Evolutionary conservation across 2,329 filamentous ascomycete genomes (phyloP), one percentile per base, ranked within the genome.

Genomic region (Nannizziopsis barbatae): DNA sequence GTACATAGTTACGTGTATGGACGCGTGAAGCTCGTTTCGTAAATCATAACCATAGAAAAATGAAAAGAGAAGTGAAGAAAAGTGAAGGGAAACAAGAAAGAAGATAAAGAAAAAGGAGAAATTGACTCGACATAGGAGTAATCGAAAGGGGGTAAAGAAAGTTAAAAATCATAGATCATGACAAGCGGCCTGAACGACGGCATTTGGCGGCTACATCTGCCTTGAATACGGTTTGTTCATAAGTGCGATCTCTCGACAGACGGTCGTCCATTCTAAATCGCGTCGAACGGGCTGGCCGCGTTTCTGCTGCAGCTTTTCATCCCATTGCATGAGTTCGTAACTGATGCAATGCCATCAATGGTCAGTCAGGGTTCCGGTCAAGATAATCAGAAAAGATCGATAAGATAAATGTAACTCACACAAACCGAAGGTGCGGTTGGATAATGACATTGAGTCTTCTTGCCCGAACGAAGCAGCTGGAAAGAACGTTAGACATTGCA

Each of bases 381-480:
- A 27, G 22, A 27, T n/a, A n/a, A n/a, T n/a, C n/a, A n/a, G 7
- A 40, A 41, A 56, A 8, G 36, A 22, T 14, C 36, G 14, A 15
- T 38, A 15, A 20, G 17, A 8, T 6, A 20, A 20, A 20, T 20
- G 12, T 14, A 12, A 55, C 65, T 60, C 62, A 95, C 56, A 85
- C 84, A 68, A 98, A 98, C 50, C 87, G 79, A 49, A 98, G 75
- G 70, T 98, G 90, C 10, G 92, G 92, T 65, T 98, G 92, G 55
- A 98, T 96, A 55, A 98, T 98, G 45, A 98, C 92, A 61, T 98
- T 98, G 42, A 98, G 73, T 52, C 92, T 77, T 46, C 92, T 79
- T 15, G 92, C 92, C 30, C 92, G 82, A 33, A 98, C 92, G 65
- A 90, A 96, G 65, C 92, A 96, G 66, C 75, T 77, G 36, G 20